phyloP scores from a whole-genome alignment of 106 monocot genomes.

The Allium cepa region DNA sequence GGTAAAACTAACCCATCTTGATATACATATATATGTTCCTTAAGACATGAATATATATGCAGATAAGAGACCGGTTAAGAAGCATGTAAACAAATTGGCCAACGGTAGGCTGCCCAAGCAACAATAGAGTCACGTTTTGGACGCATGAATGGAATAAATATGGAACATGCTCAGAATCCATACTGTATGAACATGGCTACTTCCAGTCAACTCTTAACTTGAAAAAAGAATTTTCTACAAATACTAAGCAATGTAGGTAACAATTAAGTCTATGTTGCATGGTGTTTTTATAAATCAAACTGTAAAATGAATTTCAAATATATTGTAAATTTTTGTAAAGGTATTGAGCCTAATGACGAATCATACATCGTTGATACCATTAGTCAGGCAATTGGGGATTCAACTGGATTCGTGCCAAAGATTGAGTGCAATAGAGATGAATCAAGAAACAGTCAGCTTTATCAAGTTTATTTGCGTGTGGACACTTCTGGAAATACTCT shows the following conservation, averaged over 20 bases:
- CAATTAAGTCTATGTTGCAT: too few relatives aligned
- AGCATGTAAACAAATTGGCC: conserved; percentile 35
- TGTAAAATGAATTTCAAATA: too few relatives aligned
- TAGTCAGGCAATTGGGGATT: conserved; percentile 15
- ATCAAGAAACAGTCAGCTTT: conserved; percentile 28
- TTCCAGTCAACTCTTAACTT: conserved; percentile 29
- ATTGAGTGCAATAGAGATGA: conserved; percentile 44
- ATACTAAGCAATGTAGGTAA: conserved; percentile 24
- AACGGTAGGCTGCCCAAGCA: conserved; percentile 43
- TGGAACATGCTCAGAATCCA: conserved; percentile 52
- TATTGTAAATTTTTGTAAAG: too few relatives aligned
- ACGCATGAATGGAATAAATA: conserved; percentile 55
- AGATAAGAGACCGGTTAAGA: conserved; percentile 24
- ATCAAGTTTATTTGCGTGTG: conserved; percentile 46
- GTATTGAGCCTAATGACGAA: conserved; percentile 23
- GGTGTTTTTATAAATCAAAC: too few relatives aligned
- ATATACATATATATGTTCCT: too few relatives aligned
- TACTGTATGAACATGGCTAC: conserved; percentile 33
- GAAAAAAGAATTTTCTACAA: conserved; percentile 24
- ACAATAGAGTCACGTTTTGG: conserved; percentile 39
- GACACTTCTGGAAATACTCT: conserved; percentile 19
- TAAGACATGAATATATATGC: too few relatives aligned
- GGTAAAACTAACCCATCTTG: too few relatives aligned
- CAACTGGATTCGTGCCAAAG: conserved; percentile 23
- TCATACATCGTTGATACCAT: conserved; percentile 22